These are phyloP conservation scores for Trametes cubensis DNA, from an alignment of 768 basidiomycete genomes.

Conservation along the genomic window DNA sequence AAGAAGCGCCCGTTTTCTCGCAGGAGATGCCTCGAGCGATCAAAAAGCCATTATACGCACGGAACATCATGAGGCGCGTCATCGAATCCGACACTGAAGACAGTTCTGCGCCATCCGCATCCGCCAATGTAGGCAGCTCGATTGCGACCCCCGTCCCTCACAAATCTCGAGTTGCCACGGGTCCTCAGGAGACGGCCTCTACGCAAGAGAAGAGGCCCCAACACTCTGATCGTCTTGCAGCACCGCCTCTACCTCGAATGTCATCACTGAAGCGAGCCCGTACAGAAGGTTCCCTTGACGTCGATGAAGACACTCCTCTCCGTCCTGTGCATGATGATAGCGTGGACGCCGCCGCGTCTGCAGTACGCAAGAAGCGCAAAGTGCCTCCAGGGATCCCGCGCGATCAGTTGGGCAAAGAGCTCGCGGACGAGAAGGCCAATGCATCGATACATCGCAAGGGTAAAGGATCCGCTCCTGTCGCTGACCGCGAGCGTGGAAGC, in stretches of 20 bases:
- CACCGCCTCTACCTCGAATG: neutral
- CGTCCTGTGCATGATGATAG: neutral
- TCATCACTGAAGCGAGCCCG: neutral
- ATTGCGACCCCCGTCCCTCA: neutral
- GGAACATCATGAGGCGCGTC: neutral
- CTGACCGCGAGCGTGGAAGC: too few species aligned
- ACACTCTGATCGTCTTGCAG: neutral
- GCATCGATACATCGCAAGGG: too few species aligned
- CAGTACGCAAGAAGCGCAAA: neutral
- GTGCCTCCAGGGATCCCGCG: neutral
- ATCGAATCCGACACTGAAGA: slow-evolving; percentile 1
- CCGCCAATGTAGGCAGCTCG: too few species aligned
- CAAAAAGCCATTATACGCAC: neutral
- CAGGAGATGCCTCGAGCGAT: too few species aligned
- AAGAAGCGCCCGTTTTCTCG: neutral
- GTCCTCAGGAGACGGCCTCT: neutral
- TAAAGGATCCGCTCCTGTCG: too few species aligned
- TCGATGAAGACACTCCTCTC: neutral
- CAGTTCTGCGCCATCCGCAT: neutral
- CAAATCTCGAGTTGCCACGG: too few species aligned
- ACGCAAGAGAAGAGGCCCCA: neutral
- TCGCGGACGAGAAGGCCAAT: too few species aligned
- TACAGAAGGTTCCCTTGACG: neutral
- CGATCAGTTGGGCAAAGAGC: neutral
- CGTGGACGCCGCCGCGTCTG: too few species aligned